Percentiles rank a stretch among this genome's conserved stretches.
Conservation (phyloP, 176 grass and related monocot species). For the Oryza glumipatula region DNA sequence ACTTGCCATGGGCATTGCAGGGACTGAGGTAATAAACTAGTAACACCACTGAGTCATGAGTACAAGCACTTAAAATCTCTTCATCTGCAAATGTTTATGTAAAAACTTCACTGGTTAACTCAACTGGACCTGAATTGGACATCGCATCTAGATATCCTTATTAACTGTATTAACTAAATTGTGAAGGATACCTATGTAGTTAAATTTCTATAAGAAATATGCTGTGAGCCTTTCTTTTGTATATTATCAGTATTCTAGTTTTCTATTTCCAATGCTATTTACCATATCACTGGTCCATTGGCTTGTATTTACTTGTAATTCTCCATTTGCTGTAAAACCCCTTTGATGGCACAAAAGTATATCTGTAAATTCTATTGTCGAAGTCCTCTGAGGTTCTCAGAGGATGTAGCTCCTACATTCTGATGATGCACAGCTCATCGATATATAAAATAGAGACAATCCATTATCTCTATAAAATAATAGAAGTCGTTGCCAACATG, state of each 20-base stretch:
- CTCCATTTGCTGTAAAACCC: not conserved
- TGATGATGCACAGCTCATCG: not conserved
- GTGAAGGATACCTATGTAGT: not conserved
- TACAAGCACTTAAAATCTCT: not conserved
- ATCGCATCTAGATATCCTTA: not conserved
- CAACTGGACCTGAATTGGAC: conserved; percentile 1
- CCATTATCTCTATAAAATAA: not conserved
- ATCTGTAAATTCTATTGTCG: conserved; percentile 1
- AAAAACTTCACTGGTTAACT: not conserved
- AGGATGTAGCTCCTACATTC: not conserved
- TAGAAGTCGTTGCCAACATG: not conserved
- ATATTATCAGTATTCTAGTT: not conserved
- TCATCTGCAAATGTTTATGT: not conserved
- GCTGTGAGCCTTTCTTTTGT: not conserved
- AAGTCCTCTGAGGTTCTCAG: not conserved
- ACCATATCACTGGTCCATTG: not conserved
- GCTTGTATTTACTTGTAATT: not conserved
- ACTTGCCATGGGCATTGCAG: conserved; percentile 95
- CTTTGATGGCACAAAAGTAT: not conserved
- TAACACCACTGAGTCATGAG: not conserved
- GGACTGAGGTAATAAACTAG: conserved; percentile 93
- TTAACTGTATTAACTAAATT: not conserved
- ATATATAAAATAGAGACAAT: not conserved
- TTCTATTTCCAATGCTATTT: conserved; percentile 13
- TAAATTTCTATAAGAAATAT: not conserved